Evolutionary conservation across 1,139 yeast species (phyloP).

Genomic region (Ashbya aceris): DNA sequence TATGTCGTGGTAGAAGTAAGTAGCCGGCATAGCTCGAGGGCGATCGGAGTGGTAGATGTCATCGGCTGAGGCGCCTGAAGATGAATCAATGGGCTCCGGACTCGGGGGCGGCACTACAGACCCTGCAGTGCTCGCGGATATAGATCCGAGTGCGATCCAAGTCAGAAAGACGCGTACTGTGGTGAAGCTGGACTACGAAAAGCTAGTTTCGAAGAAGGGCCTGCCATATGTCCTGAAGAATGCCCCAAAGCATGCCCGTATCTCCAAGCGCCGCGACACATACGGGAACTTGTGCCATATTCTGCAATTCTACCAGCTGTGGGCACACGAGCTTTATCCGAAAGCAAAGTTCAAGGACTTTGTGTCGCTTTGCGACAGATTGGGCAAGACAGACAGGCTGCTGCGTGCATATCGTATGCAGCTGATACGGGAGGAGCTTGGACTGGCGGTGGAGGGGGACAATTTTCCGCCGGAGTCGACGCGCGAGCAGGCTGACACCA

Average conservation of each 20-base stretch:
- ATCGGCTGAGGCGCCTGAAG: no score
- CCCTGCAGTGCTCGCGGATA: conserved; percentile 6
- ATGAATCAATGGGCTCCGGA: no score
- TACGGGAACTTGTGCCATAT: conserved; percentile 40
- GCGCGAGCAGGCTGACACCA: not conserved
- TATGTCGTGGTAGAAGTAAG: no score
- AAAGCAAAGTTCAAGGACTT: conserved; percentile 68
- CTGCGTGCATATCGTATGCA: conserved; percentile 23
- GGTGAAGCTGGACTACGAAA: conserved; percentile 40
- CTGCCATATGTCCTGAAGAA: conserved; percentile 39
- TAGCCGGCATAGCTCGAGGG: no score
- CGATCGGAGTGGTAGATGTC: no score
- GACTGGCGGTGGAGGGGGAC: conserved; percentile 9
- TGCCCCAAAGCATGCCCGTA: conserved; percentile 34
- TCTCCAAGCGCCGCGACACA: conserved; percentile 32
- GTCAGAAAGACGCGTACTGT: not conserved
- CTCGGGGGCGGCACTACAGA: no score
- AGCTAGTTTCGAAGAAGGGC: conserved; percentile 41
- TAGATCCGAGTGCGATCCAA: conserved; percentile 19
- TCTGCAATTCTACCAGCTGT: conserved; percentile 62
- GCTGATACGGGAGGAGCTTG: conserved; percentile 22
- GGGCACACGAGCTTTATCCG: conserved; percentile 80
- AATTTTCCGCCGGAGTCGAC: not conserved
- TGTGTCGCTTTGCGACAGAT: conserved; percentile 22
- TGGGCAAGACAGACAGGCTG: conserved; percentile 23